A percentile compares a stretch with the other conserved stretches of the same genome.
These are phyloP conservation scores for Daldinia grandis DNA, from an alignment of 495 filamentous ascomycete genomes.

Conservation along the genomic window DNA sequence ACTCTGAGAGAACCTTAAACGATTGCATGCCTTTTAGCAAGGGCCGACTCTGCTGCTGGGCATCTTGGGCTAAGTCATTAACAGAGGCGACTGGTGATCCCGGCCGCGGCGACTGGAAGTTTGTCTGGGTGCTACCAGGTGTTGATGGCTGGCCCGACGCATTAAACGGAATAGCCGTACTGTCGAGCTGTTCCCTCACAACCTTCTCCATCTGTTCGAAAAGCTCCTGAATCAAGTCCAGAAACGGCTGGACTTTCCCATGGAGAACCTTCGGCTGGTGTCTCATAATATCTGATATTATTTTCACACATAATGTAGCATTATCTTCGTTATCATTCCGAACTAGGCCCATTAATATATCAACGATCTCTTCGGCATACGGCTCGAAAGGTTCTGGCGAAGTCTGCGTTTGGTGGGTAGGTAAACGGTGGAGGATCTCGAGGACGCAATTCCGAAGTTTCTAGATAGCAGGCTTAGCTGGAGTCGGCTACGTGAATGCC, in stretches of 20 bases:
- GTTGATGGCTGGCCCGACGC: slow-evolving; percentile 75
- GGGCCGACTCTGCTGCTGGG: slow-evolving; percentile 78
- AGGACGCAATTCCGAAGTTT: slow-evolving; percentile 90
- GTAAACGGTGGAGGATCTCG: slow-evolving; percentile 92
- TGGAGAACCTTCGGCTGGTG: slow-evolving; percentile 85
- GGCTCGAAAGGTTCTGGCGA: slow-evolving; percentile 83
- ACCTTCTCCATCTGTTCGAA: slow-evolving; percentile 94
- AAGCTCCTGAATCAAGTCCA: slow-evolving; percentile 92
- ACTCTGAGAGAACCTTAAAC: slow-evolving; percentile 98
- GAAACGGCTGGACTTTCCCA: slow-evolving; percentile 84
- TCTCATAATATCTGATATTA: slow-evolving; percentile 93
- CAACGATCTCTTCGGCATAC: slow-evolving; percentile 85
- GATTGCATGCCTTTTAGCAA: slow-evolving; percentile 94
- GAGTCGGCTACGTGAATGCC: slow-evolving; percentile 14
- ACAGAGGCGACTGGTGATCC: slow-evolving; percentile 85
- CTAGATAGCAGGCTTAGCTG: slow-evolving; percentile 54
- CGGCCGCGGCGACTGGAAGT: slow-evolving; percentile 81
- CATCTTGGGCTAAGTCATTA: slow-evolving; percentile 76
- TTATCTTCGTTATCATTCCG: slow-evolving; percentile 97
- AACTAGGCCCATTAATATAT: slow-evolving; percentile 86
- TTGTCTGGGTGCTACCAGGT: slow-evolving; percentile 75
- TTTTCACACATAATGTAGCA: slow-evolving; percentile 96
- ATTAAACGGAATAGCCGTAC: slow-evolving; percentile 62
- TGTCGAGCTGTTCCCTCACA: slow-evolving; percentile 92
- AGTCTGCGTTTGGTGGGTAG: slow-evolving; percentile 65